Percentiles rank a stretch among this genome's conserved stretches.
Evolutionary conservation across 169 alveolate genomes (phyloP).

Genomic region (Sarcocystis neurona): DNA sequence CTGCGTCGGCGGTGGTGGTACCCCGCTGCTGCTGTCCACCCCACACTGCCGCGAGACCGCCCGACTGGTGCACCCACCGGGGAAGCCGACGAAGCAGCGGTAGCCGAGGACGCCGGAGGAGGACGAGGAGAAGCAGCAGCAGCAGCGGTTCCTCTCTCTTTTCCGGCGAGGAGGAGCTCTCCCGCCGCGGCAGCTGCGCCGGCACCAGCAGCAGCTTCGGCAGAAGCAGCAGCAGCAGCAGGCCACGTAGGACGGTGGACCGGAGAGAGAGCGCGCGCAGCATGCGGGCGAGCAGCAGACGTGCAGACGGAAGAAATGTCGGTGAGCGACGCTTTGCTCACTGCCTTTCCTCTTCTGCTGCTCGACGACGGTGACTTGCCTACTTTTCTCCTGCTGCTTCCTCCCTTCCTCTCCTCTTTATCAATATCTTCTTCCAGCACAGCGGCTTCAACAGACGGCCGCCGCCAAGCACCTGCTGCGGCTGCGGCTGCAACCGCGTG

Average conservation of each 20-base stretch:
- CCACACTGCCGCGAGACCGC: neutral
- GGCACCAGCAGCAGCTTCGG: neutral
- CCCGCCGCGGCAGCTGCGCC: neutral
- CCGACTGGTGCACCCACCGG: neutral
- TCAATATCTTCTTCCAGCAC: neutral
- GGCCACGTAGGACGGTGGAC: no score
- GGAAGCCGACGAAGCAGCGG: no score
- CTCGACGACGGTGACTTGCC: neutral
- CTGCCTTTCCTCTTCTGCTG: neutral
- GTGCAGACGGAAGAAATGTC: no score
- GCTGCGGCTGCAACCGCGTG: no score
- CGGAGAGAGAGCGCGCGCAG: no score
- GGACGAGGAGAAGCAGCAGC: neutral
- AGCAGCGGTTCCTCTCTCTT: neutral
- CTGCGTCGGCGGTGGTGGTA: neutral
- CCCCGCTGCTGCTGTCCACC: neutral
- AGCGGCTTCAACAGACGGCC: no score
- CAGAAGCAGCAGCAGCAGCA: neutral
- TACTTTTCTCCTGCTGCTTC: neutral
- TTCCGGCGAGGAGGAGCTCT: no score
- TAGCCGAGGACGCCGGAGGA: neutral
- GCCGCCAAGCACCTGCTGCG: no score
- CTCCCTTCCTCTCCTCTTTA: neutral
- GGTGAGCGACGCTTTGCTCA: neutral
- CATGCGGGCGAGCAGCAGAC: neutral